Conservation (phyloP, 2,329 filamentous ascomycete species). For the Fusarium papillatum region DNA sequence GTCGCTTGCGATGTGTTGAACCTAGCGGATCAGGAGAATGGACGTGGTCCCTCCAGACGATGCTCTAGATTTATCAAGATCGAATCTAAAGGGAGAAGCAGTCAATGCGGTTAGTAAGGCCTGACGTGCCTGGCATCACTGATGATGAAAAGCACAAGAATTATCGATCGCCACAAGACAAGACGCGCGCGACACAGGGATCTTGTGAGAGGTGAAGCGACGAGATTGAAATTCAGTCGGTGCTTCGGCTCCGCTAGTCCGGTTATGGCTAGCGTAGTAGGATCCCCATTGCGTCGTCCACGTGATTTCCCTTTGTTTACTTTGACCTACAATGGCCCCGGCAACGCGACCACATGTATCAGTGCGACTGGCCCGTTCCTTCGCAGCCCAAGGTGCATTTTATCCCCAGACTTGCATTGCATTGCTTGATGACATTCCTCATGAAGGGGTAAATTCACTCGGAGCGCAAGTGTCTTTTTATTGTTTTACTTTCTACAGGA, state of each 20-base stretch:
- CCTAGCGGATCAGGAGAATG: neutral
- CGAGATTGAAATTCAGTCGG: slow-evolving; percentile 14
- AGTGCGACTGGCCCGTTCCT: slow-evolving; percentile 34
- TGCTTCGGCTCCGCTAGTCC: slow-evolving; percentile 28
- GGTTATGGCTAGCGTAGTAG: slow-evolving; percentile 21
- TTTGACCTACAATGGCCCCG: slow-evolving; percentile 35
- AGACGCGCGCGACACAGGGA: slow-evolving; percentile 21
- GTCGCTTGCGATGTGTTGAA: neutral
- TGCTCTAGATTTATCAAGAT: neutral
- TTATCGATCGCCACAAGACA: slow-evolving; percentile 6
- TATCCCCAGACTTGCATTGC: slow-evolving; percentile 35
- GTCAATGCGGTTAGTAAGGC: neutral
- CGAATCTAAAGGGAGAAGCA: neutral
- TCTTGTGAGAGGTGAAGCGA: slow-evolving; percentile 6
- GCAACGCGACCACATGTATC: slow-evolving; percentile 43
- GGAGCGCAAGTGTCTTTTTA: slow-evolving; percentile 41
- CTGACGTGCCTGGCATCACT: neutral
- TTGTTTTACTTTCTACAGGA: slow-evolving; percentile 32
- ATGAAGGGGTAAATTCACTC: slow-evolving; percentile 39
- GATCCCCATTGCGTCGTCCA: slow-evolving; percentile 23
- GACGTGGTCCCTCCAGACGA: neutral
- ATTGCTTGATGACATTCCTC: slow-evolving; percentile 43
- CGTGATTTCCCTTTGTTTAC: slow-evolving; percentile 46
- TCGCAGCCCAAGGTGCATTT: slow-evolving; percentile 21
- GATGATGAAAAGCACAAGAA: neutral